phyloP scores from a whole-genome alignment of 2,329 filamentous ascomycete species.

The Torrubiellomyces zombiae region DNA sequence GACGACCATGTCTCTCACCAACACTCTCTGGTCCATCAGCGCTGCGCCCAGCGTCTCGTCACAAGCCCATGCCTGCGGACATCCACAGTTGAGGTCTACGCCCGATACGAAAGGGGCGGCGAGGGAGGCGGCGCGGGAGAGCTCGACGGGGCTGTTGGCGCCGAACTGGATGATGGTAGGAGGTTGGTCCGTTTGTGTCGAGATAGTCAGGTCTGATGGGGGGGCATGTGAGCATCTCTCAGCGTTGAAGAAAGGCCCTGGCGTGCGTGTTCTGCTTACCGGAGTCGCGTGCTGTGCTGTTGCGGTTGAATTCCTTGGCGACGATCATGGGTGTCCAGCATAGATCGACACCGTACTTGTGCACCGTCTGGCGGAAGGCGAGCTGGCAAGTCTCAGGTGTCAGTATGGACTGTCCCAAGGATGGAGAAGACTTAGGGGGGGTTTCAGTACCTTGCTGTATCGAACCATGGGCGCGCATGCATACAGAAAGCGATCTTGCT shows the following conservation, averaged over 20 bases:
- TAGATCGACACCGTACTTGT: conserved; percentile 47
- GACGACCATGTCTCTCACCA: conserved; percentile 49
- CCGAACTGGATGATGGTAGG: conserved; percentile 54
- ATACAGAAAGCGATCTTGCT: conserved; percentile 35
- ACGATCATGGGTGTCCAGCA: conserved; percentile 60
- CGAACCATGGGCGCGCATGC: conserved; percentile 53
- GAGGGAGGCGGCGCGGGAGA: conserved; percentile 44
- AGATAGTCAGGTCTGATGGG: conserved; percentile 46
- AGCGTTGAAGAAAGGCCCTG: too few relatives aligned
- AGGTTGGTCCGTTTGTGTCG: conserved; percentile 32
- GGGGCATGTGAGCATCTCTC: too few relatives aligned
- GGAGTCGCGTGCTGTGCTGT: conserved; percentile 39
- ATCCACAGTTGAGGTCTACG: conserved; percentile 57
- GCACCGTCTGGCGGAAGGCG: conserved; percentile 51
- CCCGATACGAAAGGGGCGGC: conserved; percentile 45
- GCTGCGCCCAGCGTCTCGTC: conserved; percentile 50
- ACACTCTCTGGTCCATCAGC: conserved; percentile 47
- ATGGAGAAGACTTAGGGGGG: background rate
- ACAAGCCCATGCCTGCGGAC: conserved; percentile 57
- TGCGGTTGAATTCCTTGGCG: conserved; percentile 53
- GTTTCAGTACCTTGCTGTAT: conserved; percentile 37
- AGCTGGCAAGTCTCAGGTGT: conserved; percentile 26
- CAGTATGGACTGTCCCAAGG: conserved; percentile 2
- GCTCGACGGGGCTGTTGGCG: conserved; percentile 41
- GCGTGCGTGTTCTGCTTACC: conserved; percentile 24